These are phyloP conservation scores for Wickerhamomyces chambardii DNA, from an alignment of 805 yeast species.

Conservation along the genomic window DNA sequence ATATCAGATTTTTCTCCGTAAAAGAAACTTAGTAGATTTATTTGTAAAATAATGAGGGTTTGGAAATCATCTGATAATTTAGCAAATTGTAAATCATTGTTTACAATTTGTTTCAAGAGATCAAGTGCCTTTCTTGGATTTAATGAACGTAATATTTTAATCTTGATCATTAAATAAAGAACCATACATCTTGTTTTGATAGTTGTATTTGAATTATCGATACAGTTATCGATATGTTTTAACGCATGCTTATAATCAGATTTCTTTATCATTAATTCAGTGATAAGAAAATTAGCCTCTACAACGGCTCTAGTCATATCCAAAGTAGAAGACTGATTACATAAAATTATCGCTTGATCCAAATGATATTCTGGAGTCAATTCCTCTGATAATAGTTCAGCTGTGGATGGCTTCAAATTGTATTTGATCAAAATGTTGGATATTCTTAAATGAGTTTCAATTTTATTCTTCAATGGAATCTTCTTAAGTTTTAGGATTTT, in stretches of 20 bases:
- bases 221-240: background rate
- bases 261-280: slow-evolving; percentile 2
- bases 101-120: too few species aligned
- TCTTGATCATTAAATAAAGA: background rate
- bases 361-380: slow-evolving; percentile 6
- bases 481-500: slow-evolving; percentile 14
- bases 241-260: slow-evolving; percentile 6
- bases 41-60: background rate
- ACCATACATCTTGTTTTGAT: background rate
- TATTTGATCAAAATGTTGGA: slow-evolving; percentile 16
- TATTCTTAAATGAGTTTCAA: slow-evolving; percentile 16
- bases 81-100: background rate
- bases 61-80: background rate
- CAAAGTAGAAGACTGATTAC: slow-evolving; percentile 1
- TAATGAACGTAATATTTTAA: background rate
- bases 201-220: background rate
- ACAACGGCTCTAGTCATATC: background rate
- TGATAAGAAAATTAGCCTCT: slow-evolving; percentile 3
- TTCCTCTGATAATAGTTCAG: background rate
- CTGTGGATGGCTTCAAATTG: background rate
- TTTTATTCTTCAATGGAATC: slow-evolving; percentile 16
- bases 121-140: background rate
- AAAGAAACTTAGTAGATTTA: too few species aligned
- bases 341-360: slow-evolving; percentile 8
- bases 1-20: background rate